Evolutionary conservation across 208 protist genomes (phyloP).

Genomic region (Crithidia fasciculata): DNA sequence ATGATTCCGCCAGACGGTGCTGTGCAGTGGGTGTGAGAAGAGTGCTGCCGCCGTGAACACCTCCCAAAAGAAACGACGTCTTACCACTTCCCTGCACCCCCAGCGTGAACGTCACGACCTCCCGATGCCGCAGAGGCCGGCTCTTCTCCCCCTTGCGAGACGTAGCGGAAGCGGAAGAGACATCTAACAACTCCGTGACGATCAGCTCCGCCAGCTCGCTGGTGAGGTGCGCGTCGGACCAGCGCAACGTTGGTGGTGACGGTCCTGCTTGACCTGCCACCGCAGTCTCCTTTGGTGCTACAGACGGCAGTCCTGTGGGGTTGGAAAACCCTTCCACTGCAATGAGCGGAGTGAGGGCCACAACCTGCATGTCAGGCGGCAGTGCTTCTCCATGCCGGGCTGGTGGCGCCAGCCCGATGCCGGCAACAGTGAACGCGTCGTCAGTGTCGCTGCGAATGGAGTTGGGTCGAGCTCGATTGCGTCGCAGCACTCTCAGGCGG

Average conservation of each 20-base stretch:
- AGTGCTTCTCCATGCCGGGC: neutral
- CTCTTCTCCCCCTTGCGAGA: neutral
- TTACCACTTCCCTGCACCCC: slow-evolving; percentile 21
- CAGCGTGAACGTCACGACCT: slow-evolving; percentile 31
- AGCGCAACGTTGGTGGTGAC: neutral
- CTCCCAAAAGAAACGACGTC: slow-evolving; percentile 24
- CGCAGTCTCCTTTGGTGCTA: no score
- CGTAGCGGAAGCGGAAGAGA: neutral
- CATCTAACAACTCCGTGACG: slow-evolving; percentile 5
- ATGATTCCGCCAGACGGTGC: neutral
- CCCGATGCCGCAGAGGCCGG: neutral
- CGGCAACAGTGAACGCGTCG: neutral
- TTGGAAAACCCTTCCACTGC: slow-evolving; percentile 20
- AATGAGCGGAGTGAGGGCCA: slow-evolving; percentile 22
- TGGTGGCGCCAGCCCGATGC: neutral
- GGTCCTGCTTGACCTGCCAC: no score
- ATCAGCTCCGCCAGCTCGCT: slow-evolving; percentile 21
- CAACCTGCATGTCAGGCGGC: slow-evolving; percentile 7
- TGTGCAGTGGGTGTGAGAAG: neutral
- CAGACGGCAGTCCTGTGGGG: neutral
- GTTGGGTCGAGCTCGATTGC: neutral
- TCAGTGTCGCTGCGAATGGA: no score
- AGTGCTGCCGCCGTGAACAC: neutral
- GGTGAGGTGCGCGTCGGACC: slow-evolving; percentile 26
- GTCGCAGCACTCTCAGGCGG: slow-evolving; percentile 30